Conservation (phyloP, 352 stramenopile genomes). For the Lagenidium sp. region DNA sequence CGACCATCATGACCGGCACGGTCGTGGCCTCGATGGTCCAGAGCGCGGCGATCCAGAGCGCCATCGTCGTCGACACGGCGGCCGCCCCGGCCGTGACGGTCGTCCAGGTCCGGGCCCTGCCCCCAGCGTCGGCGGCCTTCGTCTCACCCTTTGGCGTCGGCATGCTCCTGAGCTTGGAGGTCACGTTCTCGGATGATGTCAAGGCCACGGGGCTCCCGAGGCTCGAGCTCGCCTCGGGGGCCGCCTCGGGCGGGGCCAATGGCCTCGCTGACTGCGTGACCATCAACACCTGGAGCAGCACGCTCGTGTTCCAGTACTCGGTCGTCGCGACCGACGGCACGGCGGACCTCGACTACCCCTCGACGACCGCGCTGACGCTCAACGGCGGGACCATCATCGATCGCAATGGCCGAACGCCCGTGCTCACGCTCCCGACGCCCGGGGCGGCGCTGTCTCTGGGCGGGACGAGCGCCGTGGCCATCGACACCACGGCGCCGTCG, state of each 20-base stretch:
- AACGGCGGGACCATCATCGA: constrained; percentile 53
- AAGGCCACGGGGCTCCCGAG: constrained; percentile 38
- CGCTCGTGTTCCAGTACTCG: constrained; percentile 61
- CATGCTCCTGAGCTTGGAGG: constrained; percentile 39
- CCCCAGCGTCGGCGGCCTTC: constrained; percentile 26
- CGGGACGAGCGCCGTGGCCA: constrained; percentile 41
- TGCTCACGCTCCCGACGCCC: constrained; percentile 39
- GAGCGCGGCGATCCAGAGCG: constrained; percentile 46
- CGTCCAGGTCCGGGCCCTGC: constrained; percentile 27
- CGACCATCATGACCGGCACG: constrained; percentile 26
- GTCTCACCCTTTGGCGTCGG: constrained; percentile 58
- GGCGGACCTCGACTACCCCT: constrained; percentile 53
- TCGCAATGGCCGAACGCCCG: constrained; percentile 47
- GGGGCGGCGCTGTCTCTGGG: constrained; percentile 30
- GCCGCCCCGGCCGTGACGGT: constrained; percentile 32
- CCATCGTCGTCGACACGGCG: constrained; percentile 58
- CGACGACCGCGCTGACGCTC: constrained; percentile 35
- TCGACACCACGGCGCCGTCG: constrained; percentile 58
- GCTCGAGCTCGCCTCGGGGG: constrained; percentile 41
- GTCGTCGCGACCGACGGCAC: constrained; percentile 41
- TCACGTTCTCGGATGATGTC: constrained; percentile 79
- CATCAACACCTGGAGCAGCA: constrained; percentile 42
- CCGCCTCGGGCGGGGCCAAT: constrained; percentile 20
- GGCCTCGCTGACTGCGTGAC: constrained; percentile 47
- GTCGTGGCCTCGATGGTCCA: constrained; percentile 49